Percentiles rank a stretch among this genome's conserved stretches.
phyloP scores from a whole-genome alignment of 2,329 filamentous ascomycete species.

The Fusarium sp. region DNA sequence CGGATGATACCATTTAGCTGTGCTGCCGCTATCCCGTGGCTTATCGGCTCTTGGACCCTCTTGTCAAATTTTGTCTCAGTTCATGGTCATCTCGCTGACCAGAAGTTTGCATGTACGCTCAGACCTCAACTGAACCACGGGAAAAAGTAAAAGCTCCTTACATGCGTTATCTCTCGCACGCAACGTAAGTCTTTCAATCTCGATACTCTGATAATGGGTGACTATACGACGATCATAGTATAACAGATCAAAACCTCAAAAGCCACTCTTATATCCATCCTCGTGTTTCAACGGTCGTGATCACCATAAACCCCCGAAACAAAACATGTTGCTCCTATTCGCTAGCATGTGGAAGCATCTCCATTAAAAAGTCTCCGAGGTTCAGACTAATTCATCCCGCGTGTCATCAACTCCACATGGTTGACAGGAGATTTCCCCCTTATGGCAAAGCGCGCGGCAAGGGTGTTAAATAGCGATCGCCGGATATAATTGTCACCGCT shows the following conservation, averaged over 20 bases:
- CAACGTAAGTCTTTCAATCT: neutral
- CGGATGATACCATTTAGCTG: neutral
- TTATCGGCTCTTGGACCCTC: neutral
- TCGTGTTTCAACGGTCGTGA: neutral
- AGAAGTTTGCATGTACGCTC: neutral
- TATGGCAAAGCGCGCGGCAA: neutral
- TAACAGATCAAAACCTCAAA: neutral
- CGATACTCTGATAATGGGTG: too few species aligned
- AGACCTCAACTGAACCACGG: neutral
- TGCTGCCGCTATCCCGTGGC: neutral
- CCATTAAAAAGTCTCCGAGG: conserved; percentile 22
- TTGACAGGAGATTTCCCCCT: conserved; percentile 10
- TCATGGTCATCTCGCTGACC: neutral
- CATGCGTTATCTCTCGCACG: neutral
- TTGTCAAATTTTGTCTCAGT: neutral
- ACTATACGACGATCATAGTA: neutral
- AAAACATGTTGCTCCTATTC: neutral
- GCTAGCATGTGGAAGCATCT: neutral
- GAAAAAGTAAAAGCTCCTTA: neutral
- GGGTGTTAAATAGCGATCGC: conserved; percentile 31
- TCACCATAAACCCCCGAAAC: neutral
- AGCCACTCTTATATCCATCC: neutral
- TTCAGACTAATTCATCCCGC: neutral
- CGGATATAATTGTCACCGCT: conserved; percentile 12
- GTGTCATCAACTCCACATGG: neutral